Base-by-base conservation (phyloP, 2,329 filamentous ascomycete species). In the Raffaelea arxii region DNA sequence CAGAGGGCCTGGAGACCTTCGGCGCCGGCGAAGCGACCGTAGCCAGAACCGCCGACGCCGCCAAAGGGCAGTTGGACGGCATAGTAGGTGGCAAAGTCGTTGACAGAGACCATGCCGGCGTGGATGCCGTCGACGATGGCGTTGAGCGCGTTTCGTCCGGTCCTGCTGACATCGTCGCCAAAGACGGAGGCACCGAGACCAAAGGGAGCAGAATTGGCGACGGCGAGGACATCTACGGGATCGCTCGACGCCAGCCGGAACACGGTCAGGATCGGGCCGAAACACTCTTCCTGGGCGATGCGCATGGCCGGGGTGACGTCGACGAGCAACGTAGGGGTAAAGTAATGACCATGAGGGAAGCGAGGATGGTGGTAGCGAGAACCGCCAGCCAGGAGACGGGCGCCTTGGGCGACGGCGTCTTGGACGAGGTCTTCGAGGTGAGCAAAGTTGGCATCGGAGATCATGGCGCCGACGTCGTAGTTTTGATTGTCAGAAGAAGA, bases 61-160 rank as follows among this genome's bases (percentile, higher is more conserved):
- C 92, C 92, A 64, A 98, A 98, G 0, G 92, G 92, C 35, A 98
- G 68, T 65, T 95, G 89, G 7, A 94, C 90, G 44, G 91, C 88
- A 61, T 98, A 98, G 64, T 82, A 96, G 24, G 81, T 84, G 19
- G 83, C 92, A 59, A 98, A 98, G 67, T 98, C 92, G 62, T 98
- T 98, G 55, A 98, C 78, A 22, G 88, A 81, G 1, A 97, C 86
- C 85, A 95, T 96, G 39, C 92, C 92, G 0, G 85, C 81, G 51
- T 83, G 78, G 44, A 96, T 73, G 22, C 79, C 77, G 19, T 65
- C 65, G 2, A 91, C 79, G 24, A 94, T 78, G 16, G 68, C 68
- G 16, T 74, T 65, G 1, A 95, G 70, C 43, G 78, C 74, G 2
- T 71, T 69, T 47, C 77, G 73, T 24, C 66, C 63, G n/a, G n/a